Base-by-base conservation (phyloP, 2,329 filamentous ascomycete species). In the Microdochium trichocladiopsis region DNA sequence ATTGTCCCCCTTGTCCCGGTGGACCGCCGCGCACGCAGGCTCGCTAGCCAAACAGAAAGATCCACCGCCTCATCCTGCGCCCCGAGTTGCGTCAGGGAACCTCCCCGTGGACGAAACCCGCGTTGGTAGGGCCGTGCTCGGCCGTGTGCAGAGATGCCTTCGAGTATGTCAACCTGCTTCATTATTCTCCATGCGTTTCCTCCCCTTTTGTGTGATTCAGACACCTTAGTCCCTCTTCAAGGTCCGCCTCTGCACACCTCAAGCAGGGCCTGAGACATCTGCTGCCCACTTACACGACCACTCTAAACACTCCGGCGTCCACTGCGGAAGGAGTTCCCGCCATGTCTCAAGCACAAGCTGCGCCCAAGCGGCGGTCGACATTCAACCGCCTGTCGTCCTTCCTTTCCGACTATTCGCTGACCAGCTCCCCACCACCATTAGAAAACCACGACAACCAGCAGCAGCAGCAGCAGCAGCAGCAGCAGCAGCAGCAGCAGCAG, bases 311-410 rank as follows among this genome's bases (percentile, higher is more conserved):
- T 31, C 14, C 8, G 14, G 8, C 28, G 8, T 31, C 28, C 14
- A 8, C 28, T 31, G 28, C 14, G 28, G 28, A 14, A 31, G 28
- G 8, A 8, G 14, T 31, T 31, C 14, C 14, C 28, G 8, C 50
- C 55, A 52, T 54, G 53, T 47, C 51, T 52, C 54, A 31, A 37
- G 37, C 43, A 49, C 48, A 50, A 49, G 49, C 54, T 36, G 57
- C 56, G 52, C 56, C 52, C 47, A 60, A 55, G 52, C 50, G 56
- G 50, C 61, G 56, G 48, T 61, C 63, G 47, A 62, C 53, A 54
- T 56, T 65, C 21, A 55, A 58, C 33, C 62, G 63, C 53, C 54
- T 64, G 50, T 66, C 63, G 23, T 59, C 61, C 28, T 63, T 66
- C 59, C 63, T 65, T 47, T 63, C 63, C 25, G 41, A 45, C 12